Conservation (phyloP, 1,284 basidiomycete genomes). For the Leccinum variabile region DNA sequence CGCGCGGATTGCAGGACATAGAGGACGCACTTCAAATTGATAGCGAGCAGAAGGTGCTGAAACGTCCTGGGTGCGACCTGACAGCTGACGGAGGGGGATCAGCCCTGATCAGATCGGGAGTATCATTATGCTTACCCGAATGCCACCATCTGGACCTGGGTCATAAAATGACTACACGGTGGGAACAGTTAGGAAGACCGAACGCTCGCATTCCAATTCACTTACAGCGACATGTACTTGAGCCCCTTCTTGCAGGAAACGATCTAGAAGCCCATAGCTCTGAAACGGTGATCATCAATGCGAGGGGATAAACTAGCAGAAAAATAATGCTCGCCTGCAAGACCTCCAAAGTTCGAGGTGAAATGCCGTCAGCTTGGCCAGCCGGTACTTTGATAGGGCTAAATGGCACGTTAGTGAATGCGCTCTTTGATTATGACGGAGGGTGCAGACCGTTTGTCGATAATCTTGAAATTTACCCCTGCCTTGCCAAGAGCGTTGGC, state of each 20-base stretch:
- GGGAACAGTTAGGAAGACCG: not conserved
- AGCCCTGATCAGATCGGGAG: not conserved
- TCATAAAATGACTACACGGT: slow-evolving; percentile 38
- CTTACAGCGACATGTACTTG: slow-evolving; percentile 33
- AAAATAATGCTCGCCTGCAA: slow-evolving; percentile 37
- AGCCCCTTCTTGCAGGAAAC: slow-evolving; percentile 37
- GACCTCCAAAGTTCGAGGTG: slow-evolving; percentile 47
- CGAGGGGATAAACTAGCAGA: not conserved
- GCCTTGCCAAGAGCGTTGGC: slow-evolving; percentile 31
- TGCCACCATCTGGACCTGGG: slow-evolving; percentile 34
- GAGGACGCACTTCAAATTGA: slow-evolving; percentile 35
- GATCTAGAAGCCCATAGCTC: slow-evolving; percentile 40
- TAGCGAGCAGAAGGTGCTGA: slow-evolving; percentile 37
- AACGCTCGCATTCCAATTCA: slow-evolving; percentile 1
- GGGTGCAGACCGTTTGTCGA: slow-evolving; percentile 30
- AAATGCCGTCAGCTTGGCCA: slow-evolving; percentile 45
- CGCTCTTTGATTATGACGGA: not conserved
- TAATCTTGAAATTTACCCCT: slow-evolving; percentile 22
- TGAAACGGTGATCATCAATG: slow-evolving; percentile 2
- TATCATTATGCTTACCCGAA: slow-evolving; percentile 20
- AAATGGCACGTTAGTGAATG: not conserved
- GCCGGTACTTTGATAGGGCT: slow-evolving; percentile 31
- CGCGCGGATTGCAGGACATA: no score
- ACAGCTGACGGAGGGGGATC: slow-evolving; percentile 19
- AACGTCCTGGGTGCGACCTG: slow-evolving; percentile 34